Percentiles rank a stretch among this genome's conserved stretches.
Evolutionary conservation across 306 rosid genomes (phyloP).

Genomic region (Quercus robur): DNA sequence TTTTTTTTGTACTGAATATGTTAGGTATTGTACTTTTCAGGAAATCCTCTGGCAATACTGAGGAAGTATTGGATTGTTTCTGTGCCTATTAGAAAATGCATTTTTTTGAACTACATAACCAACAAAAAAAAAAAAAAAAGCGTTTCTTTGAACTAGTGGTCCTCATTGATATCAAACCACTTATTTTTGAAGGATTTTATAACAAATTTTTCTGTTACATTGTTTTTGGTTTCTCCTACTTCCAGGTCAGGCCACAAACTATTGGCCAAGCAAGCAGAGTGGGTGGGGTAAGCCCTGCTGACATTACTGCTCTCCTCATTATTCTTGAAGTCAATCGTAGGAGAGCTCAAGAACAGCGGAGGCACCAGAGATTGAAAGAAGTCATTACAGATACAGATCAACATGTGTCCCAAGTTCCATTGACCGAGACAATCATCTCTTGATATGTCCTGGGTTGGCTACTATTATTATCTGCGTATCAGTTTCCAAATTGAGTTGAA

Average conservation of each 20-base stretch:
- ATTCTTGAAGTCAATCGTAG: slow-evolving; percentile 76
- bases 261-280: slow-evolving; percentile 96
- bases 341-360: slow-evolving; percentile 59
- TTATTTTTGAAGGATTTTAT: not conserved
- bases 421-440: slow-evolving; percentile 50
- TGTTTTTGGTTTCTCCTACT: not conserved
- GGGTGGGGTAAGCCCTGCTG: slow-evolving; percentile 98
- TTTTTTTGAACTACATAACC: not conserved
- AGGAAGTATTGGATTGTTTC: not conserved
- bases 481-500: slow-evolving; percentile 14
- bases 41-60: not conserved
- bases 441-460: slow-evolving; percentile 19
- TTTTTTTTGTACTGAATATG: too few species aligned
- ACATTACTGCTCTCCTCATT: slow-evolving; percentile 84
- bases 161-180: not conserved
- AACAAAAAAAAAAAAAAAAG: too few species aligned
- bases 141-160: not conserved
- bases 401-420: slow-evolving; percentile 40
- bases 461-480: slow-evolving; percentile 1
- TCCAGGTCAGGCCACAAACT: slow-evolving; percentile 68
- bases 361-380: slow-evolving; percentile 50
- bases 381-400: slow-evolving; percentile 34
- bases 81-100: not conserved
- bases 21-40: too few species aligned
- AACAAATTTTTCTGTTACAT: not conserved